phyloP scores from a whole-genome alignment of 2,329 filamentous ascomycete species.

The Sporothrix humicola region DNA sequence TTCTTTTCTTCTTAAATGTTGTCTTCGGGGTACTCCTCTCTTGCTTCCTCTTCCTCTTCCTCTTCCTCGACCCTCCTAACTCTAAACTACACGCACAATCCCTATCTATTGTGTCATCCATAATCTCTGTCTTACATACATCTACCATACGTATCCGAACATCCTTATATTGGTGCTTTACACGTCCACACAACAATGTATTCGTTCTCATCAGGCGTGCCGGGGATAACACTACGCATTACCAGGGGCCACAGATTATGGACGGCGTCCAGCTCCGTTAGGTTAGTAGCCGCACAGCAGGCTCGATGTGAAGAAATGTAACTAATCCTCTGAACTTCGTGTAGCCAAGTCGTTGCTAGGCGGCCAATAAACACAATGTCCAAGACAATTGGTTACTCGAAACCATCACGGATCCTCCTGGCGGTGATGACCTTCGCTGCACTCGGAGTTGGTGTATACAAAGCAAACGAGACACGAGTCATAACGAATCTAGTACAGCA shows the following conservation, averaged over 20 bases:
- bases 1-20: background rate
- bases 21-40: background rate
- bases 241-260: slow-evolving; percentile 1
- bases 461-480: background rate
- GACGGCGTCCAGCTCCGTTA: slow-evolving; percentile 9
- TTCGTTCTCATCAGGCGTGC: background rate
- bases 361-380: slow-evolving; percentile 13
- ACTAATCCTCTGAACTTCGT: slow-evolving; percentile 1
- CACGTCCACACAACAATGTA: background rate
- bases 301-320: background rate
- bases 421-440: slow-evolving; percentile 2
- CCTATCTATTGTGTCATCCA: background rate
- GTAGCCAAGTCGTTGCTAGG: background rate
- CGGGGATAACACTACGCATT: background rate
- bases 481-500: background rate
- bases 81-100: slow-evolving; percentile 5
- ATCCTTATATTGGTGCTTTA: slow-evolving; percentile 10
- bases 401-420: slow-evolving; percentile 1
- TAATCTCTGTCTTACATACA: background rate
- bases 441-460: slow-evolving; percentile 5
- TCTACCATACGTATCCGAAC: background rate
- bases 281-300: slow-evolving; percentile 12
- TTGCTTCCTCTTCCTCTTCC: background rate
- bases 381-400: slow-evolving; percentile 1
- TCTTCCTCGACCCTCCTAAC: background rate